Percentiles rank a stretch among this genome's conserved stretches.
phyloP scores from a whole-genome alignment of 1,284 basidiomycete genomes.

The Apiotrichum domesticum region DNA sequence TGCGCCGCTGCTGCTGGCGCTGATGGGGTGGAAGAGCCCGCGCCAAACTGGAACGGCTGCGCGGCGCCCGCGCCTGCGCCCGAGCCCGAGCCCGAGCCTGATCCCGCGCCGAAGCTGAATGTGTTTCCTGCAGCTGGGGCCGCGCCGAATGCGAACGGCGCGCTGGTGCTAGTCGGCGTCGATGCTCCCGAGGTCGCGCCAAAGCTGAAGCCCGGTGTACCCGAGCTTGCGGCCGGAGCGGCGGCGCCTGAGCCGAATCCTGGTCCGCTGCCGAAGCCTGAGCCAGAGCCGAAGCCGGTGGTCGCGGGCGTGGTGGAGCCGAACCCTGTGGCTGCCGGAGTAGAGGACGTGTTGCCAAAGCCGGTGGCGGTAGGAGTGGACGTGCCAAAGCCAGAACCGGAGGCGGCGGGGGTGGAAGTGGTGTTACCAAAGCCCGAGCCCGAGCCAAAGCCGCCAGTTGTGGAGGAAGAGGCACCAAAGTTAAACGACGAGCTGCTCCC shows the following conservation, averaged over 20 bases:
- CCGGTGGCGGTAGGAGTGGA: background rate
- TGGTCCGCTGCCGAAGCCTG: constrained; percentile 3
- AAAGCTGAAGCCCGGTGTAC: constrained; percentile 17
- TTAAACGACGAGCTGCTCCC: background rate
- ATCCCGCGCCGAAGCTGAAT: constrained; percentile 16
- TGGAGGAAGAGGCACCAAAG: background rate
- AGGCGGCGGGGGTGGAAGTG: background rate
- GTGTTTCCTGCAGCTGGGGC: background rate
- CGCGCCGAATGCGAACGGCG: constrained; percentile 20
- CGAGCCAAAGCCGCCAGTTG: background rate
- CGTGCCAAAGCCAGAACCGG: background rate
- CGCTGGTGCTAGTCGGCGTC: constrained; percentile 4
- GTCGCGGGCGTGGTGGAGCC: background rate
- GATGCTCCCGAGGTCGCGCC: constrained; percentile 4
- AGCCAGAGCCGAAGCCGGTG: background rate
- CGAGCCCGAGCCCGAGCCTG: background rate
- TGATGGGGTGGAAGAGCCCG: background rate
- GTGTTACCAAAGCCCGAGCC: background rate
- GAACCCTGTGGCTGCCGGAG: background rate
- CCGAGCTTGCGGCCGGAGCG: background rate
- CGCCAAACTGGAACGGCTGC: constrained; percentile 12
- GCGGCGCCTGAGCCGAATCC: background rate
- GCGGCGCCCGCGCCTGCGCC: constrained; percentile 2
- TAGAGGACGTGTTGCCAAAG: background rate
- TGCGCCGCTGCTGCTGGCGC: constrained; percentile 1